phyloP scores from a whole-genome alignment of 2,329 filamentous ascomycete genomes.

The Colletotrichum sp. region DNA sequence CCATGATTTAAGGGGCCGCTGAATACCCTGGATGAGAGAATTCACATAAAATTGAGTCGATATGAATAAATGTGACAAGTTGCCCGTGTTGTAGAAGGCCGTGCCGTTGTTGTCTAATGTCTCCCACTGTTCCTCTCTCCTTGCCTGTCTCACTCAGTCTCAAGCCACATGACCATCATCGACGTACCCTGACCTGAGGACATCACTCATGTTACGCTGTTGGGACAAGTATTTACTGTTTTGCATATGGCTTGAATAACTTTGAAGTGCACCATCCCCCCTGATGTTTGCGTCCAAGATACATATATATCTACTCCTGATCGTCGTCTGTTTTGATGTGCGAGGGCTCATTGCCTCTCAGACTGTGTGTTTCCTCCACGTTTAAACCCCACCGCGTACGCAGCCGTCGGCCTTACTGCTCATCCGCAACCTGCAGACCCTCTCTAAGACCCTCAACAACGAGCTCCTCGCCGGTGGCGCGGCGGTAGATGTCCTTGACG shows the following conservation, averaged over 20 bases:
- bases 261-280: constrained; percentile 9
- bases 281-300: constrained; percentile 14
- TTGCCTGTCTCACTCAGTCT: background rate
- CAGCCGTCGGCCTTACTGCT: constrained; percentile 47
- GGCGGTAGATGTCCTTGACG: constrained; percentile 89
- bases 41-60: background rate
- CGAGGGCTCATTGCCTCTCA: constrained; percentile 14
- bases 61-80: background rate
- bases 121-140: background rate
- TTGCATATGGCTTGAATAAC: constrained; percentile 7
- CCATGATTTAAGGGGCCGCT: background rate
- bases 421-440: constrained; percentile 74
- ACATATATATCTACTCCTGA: constrained; percentile 12
- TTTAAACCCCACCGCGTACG: background rate
- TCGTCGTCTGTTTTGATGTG: constrained; percentile 8
- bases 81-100: background rate
- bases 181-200: background rate
- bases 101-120: background rate
- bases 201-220: background rate
- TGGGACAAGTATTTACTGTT: background rate
- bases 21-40: constrained; percentile 18
- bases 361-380: constrained; percentile 2
- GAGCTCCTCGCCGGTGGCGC: constrained; percentile 83
- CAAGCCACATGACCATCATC: background rate
- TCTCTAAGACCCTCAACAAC: constrained; percentile 88